Evolutionary conservation across 2,329 filamentous ascomycete species (phyloP), one percentile per base, ranked within the genome.

Genomic region (Paecilomyces formosus): DNA sequence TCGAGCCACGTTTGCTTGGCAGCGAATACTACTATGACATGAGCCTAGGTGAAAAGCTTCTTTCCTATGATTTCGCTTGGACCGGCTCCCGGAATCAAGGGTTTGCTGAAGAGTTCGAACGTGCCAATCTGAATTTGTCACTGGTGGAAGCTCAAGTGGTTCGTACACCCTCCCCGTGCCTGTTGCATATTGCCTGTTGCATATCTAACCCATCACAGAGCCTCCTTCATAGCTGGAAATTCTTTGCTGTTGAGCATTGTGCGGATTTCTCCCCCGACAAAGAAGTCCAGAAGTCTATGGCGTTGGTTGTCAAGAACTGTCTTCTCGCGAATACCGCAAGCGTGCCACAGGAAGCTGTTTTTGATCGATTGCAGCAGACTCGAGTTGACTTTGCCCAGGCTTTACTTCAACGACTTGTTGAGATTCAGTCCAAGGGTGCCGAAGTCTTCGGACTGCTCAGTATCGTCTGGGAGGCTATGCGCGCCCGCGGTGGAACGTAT

Each of bases 131-230:
- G 62, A 97, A 99, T 72, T 74, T 99, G 56, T 96, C 92, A 24
- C 80, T 96, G 33, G 91, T 99, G 33, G 92, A 97, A 72, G 90
- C 93, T 24, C 92, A 99, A 77, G 87, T 94, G 63, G 87, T 90
- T 79, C 76, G 87, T 71, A 55, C 49, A 35, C 28, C 1, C 55
- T 30, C 31, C 50, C 57, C 45, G 58, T 55, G 49, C 52, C 12
- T 31, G 26, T 64, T 76, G 66, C 78, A 64, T 53, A 22, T 12
- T 55, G 49, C 52, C 12, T 31, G 26, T 64, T 76, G 66, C 78
- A 64, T 53, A 22, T 12, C 58, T 59, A 64, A 62, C 53, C 22
- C 31, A 18, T 49, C 59, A 35, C 66, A 90, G 88, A 84, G 86
- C 51, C 83, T 99, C 18, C 88, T 97, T 63, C 86, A 90, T 66